phyloP scores from a whole-genome alignment of 441 rosid species.

The Manihot esculenta region DNA sequence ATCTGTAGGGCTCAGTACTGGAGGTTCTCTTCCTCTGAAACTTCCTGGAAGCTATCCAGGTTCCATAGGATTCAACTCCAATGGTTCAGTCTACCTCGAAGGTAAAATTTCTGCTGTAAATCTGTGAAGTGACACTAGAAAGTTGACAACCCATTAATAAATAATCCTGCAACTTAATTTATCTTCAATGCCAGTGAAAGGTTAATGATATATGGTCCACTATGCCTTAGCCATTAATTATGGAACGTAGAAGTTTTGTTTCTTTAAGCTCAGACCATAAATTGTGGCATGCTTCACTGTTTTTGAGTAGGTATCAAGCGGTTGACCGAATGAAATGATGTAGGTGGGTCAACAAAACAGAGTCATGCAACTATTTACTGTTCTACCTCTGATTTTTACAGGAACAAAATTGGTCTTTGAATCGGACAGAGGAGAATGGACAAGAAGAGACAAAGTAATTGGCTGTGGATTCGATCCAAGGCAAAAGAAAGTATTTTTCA shows the following conservation, averaged over 20 bases:
- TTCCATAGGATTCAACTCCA: slow-evolving; percentile 86
- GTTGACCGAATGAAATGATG: slow-evolving; percentile 22
- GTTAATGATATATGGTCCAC: slow-evolving; percentile 29
- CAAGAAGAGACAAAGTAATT: slow-evolving; percentile 43
- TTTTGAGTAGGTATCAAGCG: slow-evolving; percentile 29
- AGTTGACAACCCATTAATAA: slow-evolving; percentile 37
- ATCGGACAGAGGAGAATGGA: slow-evolving; percentile 58
- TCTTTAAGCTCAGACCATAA: slow-evolving; percentile 11
- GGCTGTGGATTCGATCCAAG: slow-evolving; percentile 71
- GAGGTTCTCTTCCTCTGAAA: slow-evolving; percentile 50
- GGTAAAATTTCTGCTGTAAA: slow-evolving; percentile 42
- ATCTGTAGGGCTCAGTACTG: slow-evolving; percentile 65
- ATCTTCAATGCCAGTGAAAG: slow-evolving; percentile 14
- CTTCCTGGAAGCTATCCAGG: slow-evolving; percentile 80
- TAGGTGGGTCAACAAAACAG: slow-evolving; percentile 3
- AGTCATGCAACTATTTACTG: not conserved
- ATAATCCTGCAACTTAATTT: slow-evolving; percentile 13
- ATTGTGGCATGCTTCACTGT: slow-evolving; percentile 24
- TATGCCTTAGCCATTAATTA: slow-evolving; percentile 20
- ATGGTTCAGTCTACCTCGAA: slow-evolving; percentile 77
- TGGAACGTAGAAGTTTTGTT: not conserved
- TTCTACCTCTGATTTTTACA: slow-evolving; percentile 18
- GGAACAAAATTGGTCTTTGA: slow-evolving; percentile 62
- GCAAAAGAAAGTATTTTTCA: slow-evolving; percentile 64
- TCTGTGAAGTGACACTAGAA: slow-evolving; percentile 7